Evolutionary conservation across 2,329 filamentous ascomycete genomes (phyloP).

Genomic region (Nigrograna mackinnonii): DNA sequence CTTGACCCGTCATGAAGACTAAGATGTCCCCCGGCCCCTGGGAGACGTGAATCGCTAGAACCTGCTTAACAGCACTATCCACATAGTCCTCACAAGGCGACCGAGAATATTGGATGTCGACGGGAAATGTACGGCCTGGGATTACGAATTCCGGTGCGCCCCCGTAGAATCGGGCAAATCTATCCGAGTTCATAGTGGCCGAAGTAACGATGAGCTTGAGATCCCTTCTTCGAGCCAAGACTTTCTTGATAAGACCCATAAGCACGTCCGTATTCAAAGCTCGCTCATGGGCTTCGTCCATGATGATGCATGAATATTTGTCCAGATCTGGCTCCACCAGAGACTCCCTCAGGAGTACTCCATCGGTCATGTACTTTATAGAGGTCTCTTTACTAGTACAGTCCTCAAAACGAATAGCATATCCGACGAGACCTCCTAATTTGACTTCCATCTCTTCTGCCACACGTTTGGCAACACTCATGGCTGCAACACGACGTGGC

Average conservation of each 20-base stretch:
- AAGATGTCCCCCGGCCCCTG: conserved; percentile 92
- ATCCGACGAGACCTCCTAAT: conserved; percentile 85
- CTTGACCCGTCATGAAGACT: conserved; percentile 99
- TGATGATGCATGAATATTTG: conserved; percentile 97
- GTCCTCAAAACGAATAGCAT: conserved; percentile 97
- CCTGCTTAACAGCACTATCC: conserved; percentile 93
- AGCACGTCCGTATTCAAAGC: conserved; percentile 96
- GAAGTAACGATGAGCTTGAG: conserved; percentile 97
- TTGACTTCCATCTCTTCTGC: conserved; percentile 97
- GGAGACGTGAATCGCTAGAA: conserved; percentile 93
- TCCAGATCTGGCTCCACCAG: conserved; percentile 91
- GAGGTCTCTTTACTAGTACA: conserved; percentile 93
- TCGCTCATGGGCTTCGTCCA: conserved; percentile 98
- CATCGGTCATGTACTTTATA: conserved; percentile 99
- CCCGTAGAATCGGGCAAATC: conserved; percentile 94
- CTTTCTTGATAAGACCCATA: conserved; percentile 98
- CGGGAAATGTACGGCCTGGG: conserved; percentile 92
- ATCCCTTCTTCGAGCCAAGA: conserved; percentile 84
- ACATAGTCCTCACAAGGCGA: conserved; percentile 98
- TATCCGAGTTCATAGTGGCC: conserved; percentile 96
- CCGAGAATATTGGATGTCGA: conserved; percentile 93
- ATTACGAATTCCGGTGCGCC: conserved; percentile 97
- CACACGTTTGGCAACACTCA: conserved; percentile 98
- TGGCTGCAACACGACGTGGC: conserved; percentile 92
- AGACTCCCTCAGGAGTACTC: conserved; percentile 89